Evolutionary conservation across 2,329 filamentous ascomycete species (phyloP), one percentile per base, ranked within the genome.

Genomic region (Graphiopsis chlorocephala): DNA sequence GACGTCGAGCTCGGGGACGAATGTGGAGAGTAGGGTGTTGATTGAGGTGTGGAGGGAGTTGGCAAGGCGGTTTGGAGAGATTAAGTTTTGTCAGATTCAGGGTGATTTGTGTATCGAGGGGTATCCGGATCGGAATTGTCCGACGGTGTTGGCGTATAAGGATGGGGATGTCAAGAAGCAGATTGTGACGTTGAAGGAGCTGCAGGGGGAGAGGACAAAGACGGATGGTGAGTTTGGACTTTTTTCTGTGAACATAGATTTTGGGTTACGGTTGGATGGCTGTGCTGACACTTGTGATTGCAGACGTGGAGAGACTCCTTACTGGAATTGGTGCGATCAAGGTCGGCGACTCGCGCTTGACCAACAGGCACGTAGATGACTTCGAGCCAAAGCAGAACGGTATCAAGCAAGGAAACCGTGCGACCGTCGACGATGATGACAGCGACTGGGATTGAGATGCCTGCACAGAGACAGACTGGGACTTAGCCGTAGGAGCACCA

Each of bases 11-110:
- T 81, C 88, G 65, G 90, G 91, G 58, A 90, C 86, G 61, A 97
- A 97, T 73, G 85, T 90, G 35, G 93, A 98, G 79, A 96, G 93
- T 3, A 86, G 90, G 66, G 83, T 97, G 3, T 79, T 98, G 71
- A 88, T 89, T 0, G 90, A 96, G 74, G 82, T 97, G 23, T 99
- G 94, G 93, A 84, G 89, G 38, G 88, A 93, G 73, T 85, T 95
- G 47, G 94, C 95, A 0, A 80, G 79, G 66, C 92, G 94, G 73
- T 99, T 93, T 74, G 92, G 93, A 23, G 94, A 99, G 69, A 83
- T 99, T 77, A 99, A 99, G 80, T 99, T 99, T 79, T 98, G 94
- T 77, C 92, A 98, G 80, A 98, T 99, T 71, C 86, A 89, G 71
- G 95, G 89, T 7, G 89, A 92, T 74, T 87, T 97, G 80, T 97